Evolutionary conservation across 2,329 filamentous ascomycete species (phyloP), one percentile per base, ranked within the genome.

Genomic region (Fusarium scirpi): DNA sequence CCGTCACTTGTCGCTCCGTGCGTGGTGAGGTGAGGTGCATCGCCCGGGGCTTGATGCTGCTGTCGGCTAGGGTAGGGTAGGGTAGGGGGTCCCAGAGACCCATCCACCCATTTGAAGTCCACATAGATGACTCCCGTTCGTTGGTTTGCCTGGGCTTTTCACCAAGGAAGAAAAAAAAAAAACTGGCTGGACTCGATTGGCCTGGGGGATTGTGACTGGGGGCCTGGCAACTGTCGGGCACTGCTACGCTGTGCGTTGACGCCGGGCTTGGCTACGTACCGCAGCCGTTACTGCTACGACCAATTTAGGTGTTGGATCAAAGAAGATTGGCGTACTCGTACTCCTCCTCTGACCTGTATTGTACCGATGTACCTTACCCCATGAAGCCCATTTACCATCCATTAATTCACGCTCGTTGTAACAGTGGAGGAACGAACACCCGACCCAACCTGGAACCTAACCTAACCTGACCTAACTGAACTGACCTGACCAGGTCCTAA

Each of bases 1-100:
- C 72, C 74, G 64, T 67, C 71, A 46, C 55, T 47, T 38, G 47
- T 62, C 29, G 65, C 64, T 68, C 65, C 67, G 62, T 70, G 67
- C 65, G 64, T 64, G 24, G 63, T 67, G 63, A 69, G 67, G 67
- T 70, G 67, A 70, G 67, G 67, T 70, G 67, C 67, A 66, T 69
- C 49, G 67, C 62, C 67, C 46, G 64, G 53, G 54, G 63, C 59
- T 56, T 45, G 58, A 49, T 34, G 24, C 32, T 52, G 32, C 22
- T 52, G 49, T 41, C 25, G 49, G 49, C 49, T 52, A 52, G n/a
- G 49, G 46, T 49, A 51, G 32, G 16, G 30, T 51, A 51, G 46
- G n/a, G 46, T 49, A 49, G 29, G 49, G 49, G 49, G 49, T 29
- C 24, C 49, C 47, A 34, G 48, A 46, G 60, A 49, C 30, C 47